A percentile compares a stretch with the other conserved stretches of the same genome.
These are phyloP conservation scores for Microcyclosporella mali DNA, from an alignment of 2,329 filamentous ascomycete species.

Conservation along the genomic window DNA sequence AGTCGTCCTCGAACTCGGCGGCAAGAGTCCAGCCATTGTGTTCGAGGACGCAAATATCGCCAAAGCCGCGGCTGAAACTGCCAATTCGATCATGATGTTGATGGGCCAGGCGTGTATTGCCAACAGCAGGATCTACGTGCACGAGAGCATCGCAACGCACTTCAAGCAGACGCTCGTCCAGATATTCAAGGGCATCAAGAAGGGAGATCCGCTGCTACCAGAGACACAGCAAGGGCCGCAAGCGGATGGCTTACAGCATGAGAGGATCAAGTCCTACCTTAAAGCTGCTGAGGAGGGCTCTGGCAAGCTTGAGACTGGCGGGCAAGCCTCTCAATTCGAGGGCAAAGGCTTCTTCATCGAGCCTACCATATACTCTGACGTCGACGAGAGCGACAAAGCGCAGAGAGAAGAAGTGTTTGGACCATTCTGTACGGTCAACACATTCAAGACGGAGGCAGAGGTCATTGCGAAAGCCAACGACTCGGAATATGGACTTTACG, in stretches of 20 bases:
- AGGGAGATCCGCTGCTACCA: conserved; percentile 62
- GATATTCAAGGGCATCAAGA: conserved; percentile 51
- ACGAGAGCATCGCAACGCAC: conserved; percentile 49
- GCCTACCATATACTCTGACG: conserved; percentile 44
- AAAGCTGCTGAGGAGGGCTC: conserved; percentile 18
- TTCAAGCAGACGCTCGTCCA: conserved; percentile 58
- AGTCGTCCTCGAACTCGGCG: conserved; percentile 54
- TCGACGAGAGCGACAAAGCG: conserved; percentile 37
- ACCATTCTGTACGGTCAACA: conserved; percentile 34
- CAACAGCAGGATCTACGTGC: conserved; percentile 54
- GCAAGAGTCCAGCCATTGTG: conserved; percentile 52
- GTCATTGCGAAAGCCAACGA: conserved; percentile 33
- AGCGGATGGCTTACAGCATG: conserved; percentile 47
- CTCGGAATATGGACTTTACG: conserved; percentile 36
- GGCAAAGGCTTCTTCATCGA: conserved; percentile 41
- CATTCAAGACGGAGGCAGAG: conserved; percentile 33
- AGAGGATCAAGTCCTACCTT: conserved; percentile 29
- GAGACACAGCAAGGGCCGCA: conserved; percentile 67
- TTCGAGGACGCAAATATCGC: conserved; percentile 33
- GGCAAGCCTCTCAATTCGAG: conserved; percentile 15
- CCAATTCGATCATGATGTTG: conserved; percentile 48
- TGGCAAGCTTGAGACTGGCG: conserved; percentile 22
- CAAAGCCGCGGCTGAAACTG: conserved; percentile 54
- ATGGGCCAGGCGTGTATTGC: conserved; percentile 57
- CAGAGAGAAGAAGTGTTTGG: conserved; percentile 37